Evolutionary conservation across 2,329 filamentous ascomycete genomes (phyloP), one percentile per base, ranked within the genome.

Genomic region (Xylaria sp.): DNA sequence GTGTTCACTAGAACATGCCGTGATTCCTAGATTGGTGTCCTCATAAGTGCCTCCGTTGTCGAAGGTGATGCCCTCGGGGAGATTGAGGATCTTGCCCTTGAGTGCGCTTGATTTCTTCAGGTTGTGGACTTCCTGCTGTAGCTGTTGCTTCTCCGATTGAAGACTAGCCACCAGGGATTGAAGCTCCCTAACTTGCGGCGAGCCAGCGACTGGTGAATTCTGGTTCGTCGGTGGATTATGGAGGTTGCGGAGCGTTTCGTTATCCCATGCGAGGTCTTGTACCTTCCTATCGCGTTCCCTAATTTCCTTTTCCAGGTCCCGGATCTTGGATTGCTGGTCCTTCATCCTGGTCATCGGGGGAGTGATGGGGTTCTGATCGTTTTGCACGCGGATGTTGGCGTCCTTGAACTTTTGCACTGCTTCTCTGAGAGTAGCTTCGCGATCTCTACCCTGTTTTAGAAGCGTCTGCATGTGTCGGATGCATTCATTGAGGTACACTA

Each of bases 401-500:
- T 68, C 15, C n/a, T 70, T 73, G 58, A 61, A 73, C 39, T 44
- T 67, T 12, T 71, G 64, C 15, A 73, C n/a, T 0, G 69, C 66
- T n/a, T 57, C 13, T 32, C 68, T 51, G 10, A 73, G 66, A 32
- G 18, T 52, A 3, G 6, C 55, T 34, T 69, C 63, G 15, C 64
- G 63, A 37, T 63, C 63, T 12, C 66, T 50, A 13, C 34, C 20
- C 12, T 73, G 54, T 39, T 37, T 34, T 8, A 71, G 1, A 34
- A n/a, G 1, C 10, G 34, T 54, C 10, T 58, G 60, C 32, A 63
- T 59, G 13, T 65, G 51, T 25, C 55, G 8, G 13, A 68, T 5
- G 3, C 18, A 63, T 15, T 68, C 58, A 15, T 62, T n/a, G 23
- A 70, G 68, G n/a, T 62, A 41, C 15, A 64, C 54, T 5, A 63